Conservation (phyloP, 495 filamentous ascomycete genomes). For the Tuber magnatum region DNA sequence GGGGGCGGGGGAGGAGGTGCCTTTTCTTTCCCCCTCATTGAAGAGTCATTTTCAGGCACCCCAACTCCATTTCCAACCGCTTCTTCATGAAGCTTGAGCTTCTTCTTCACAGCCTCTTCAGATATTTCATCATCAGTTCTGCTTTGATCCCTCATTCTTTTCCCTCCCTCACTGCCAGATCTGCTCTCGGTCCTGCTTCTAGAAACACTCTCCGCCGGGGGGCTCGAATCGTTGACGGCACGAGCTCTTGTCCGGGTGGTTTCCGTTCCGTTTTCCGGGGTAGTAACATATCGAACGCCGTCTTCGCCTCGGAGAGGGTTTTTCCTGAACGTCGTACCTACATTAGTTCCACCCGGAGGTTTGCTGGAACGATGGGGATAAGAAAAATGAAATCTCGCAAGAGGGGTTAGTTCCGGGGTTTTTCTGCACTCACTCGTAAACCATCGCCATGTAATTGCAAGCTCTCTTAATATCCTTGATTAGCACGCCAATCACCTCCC, state of each 20-base stretch:
- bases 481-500: constrained; percentile 58
- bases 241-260: constrained; percentile 44
- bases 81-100: constrained; percentile 41
- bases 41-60: constrained; percentile 12
- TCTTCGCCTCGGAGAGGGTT: constrained; percentile 39
- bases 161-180: constrained; percentile 35
- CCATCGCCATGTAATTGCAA: constrained; percentile 42
- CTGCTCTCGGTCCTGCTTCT: constrained; percentile 36
- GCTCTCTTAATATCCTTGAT: constrained; percentile 42
- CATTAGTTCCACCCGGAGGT: not conserved
- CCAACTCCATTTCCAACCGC: constrained; percentile 29
- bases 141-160: constrained; percentile 38
- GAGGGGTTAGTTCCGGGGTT: constrained; percentile 41
- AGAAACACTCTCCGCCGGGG: constrained; percentile 38
- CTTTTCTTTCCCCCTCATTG: constrained; percentile 10
- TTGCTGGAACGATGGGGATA: constrained; percentile 13
- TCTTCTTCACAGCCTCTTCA: constrained; percentile 44
- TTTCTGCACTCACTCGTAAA: constrained; percentile 38
- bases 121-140: constrained; percentile 43
- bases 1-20: constrained; percentile 8
- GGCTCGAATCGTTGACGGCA: constrained; percentile 34
- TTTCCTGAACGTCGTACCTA: constrained; percentile 25
- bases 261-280: constrained; percentile 37
- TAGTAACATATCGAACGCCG: constrained; percentile 34
- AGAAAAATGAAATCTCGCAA: constrained; percentile 46